A percentile compares a stretch with the other conserved stretches of the same genome.
phyloP scores from a whole-genome alignment of 805 yeast species.

The Kluyveromyces wickerhamii region DNA sequence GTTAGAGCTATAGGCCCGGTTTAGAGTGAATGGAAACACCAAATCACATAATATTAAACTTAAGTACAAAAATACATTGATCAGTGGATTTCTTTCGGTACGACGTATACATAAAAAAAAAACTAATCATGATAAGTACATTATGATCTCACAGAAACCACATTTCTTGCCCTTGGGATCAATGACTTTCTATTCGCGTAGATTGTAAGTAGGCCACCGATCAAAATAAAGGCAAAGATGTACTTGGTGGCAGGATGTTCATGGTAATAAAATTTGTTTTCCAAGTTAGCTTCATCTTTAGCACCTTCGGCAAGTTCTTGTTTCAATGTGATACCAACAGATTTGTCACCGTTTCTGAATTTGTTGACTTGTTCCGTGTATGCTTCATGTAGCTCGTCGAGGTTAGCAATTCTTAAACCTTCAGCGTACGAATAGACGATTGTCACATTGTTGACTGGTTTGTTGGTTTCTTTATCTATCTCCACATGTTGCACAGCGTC shows the following conservation, averaged over 20 bases:
- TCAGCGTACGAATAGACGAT: constrained; percentile 32
- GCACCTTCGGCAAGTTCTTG: constrained; percentile 4
- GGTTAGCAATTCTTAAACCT: constrained; percentile 16
- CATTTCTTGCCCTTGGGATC: constrained; percentile 13
- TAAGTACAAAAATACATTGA: too few relatives aligned
- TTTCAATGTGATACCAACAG: constrained; percentile 21
- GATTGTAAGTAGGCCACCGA: constrained; percentile 9
- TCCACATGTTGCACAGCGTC: constrained; percentile 51
- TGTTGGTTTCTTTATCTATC: constrained; percentile 33
- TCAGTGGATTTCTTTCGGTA: too few relatives aligned
- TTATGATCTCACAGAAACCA: constrained; percentile 19
- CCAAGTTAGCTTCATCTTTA: constrained; percentile 14
- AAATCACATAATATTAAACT: too few relatives aligned
- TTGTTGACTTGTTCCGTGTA: constrained; percentile 18
- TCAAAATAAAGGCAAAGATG: constrained; percentile 1
- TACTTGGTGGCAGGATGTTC: constrained; percentile 15
- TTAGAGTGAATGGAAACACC: too few relatives aligned
- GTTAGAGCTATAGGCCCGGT: not conserved
- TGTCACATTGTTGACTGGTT: constrained; percentile 38
- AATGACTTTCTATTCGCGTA: constrained; percentile 14
- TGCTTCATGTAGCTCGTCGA: constrained; percentile 15
- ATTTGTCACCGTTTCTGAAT: constrained; percentile 23
- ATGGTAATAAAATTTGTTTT: constrained; percentile 12
- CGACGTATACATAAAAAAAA: not conserved
- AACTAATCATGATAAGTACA: not conserved